Evolutionary conservation across 2,329 filamentous ascomycete species (phyloP).

Genomic region (Xylaria hypoxylon): DNA sequence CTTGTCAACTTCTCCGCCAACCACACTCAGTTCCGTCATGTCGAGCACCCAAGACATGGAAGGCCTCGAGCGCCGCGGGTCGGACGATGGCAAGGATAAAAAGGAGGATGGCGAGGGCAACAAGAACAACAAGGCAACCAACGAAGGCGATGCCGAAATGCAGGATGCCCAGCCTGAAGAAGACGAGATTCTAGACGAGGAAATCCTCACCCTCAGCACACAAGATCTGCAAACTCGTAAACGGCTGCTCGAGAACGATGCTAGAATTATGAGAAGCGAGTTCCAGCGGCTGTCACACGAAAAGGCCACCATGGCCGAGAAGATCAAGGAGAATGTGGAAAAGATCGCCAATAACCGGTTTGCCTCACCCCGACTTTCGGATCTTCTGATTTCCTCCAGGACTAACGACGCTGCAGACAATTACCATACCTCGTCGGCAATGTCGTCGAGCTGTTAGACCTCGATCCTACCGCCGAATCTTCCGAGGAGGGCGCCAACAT

Average conservation of each 20-base stretch:
- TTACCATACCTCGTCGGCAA: slow-evolving; percentile 98
- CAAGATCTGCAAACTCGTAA: slow-evolving; percentile 92
- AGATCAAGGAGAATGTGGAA: slow-evolving; percentile 98
- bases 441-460: slow-evolving; percentile 95
- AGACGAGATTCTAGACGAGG: slow-evolving; percentile 88
- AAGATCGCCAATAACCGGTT: slow-evolving; percentile 99
- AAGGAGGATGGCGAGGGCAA: slow-evolving; percentile 64
- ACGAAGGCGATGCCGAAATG: slow-evolving; percentile 88
- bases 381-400: not conserved
- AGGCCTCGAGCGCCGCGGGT: slow-evolving; percentile 45
- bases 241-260: slow-evolving; percentile 95
- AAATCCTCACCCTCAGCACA: slow-evolving; percentile 93
- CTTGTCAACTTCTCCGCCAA: slow-evolving; percentile 7
- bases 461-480: slow-evolving; percentile 95
- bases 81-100: slow-evolving; percentile 61
- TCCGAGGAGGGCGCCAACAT: slow-evolving; percentile 99
- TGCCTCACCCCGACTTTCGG: slow-evolving; percentile 44
- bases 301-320: slow-evolving; percentile 95
- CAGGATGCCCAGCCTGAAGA: slow-evolving; percentile 81
- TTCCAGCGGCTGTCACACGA: slow-evolving; percentile 93
- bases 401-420: slow-evolving; percentile 71
- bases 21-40: slow-evolving; percentile 43
- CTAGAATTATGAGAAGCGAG: slow-evolving; percentile 98
- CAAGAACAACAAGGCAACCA: slow-evolving; percentile 67
- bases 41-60: slow-evolving; percentile 49